Evolutionary conservation across 495 filamentous ascomycete species (phyloP), one percentile per base, ranked within the genome.

Genomic region (Aspergillus bertholletiae): DNA sequence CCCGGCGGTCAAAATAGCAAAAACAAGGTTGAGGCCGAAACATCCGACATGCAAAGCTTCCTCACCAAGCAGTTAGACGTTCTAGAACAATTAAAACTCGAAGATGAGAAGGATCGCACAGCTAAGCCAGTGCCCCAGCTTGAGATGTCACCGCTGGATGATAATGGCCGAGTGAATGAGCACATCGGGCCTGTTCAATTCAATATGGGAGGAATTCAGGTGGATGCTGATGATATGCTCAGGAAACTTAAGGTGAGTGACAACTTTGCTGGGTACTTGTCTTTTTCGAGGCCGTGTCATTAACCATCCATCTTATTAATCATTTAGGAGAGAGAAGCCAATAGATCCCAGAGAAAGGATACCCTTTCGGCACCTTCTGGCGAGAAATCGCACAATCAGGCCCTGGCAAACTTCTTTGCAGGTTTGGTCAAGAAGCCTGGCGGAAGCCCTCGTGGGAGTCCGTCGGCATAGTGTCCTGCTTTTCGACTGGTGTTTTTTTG

Each of bases 111-210:
- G 32, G 77, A 73, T 45, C 70, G 77, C 2, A 64, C 71, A 35
- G 68, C 62, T 23, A 74, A 71, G 53, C 62, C 63, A 54, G 57
- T 63, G 17, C 71, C 65, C 20, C 72, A 72, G 72, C 67, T 75
- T 47, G 74, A 76, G 39, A 77, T 74, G 73, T 72, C 73, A 3
- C 70, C 70, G 15, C 59, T 75, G 54, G 77, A 72, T 55, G 66
- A 80, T 40, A 68, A 84, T 63, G 81, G 83, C 35, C 77, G 79
- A 53, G 87, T 95, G 44, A 87, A 85, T 61, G 90, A 96, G 64
- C 90, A 96, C 58, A 96, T 96, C 55, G 93, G 93, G 0, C 92
- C 92, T 3, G 91, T 96, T 54, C 92, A 97, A 61, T 96, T 96
- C 70, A 97, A 97, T 64, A 90, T 96, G 80, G 93, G 92, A 20